phyloP scores from a whole-genome alignment of 176 grass and related monocot species.

The Elymus sibiricus region DNA sequence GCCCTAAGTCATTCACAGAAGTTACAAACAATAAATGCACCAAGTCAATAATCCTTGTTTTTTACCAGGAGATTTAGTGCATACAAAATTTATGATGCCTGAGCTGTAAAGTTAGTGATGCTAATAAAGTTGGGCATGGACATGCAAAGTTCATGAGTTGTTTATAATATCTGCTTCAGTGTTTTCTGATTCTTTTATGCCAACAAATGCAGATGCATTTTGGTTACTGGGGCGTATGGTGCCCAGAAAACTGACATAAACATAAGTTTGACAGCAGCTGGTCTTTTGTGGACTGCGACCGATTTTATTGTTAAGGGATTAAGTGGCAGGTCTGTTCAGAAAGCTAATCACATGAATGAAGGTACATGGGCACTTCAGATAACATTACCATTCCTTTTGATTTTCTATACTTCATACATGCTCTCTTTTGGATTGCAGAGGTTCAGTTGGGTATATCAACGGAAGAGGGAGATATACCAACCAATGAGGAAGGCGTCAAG shows the following conservation, averaged over 20 bases:
- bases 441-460: slow-evolving; percentile 2
- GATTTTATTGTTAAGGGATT: slow-evolving; percentile 97
- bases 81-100: neutral
- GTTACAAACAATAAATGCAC: slow-evolving; percentile 11
- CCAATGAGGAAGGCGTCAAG: slow-evolving; percentile 12
- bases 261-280: slow-evolving; percentile 98
- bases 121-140: neutral
- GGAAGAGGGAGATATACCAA: slow-evolving; percentile 7
- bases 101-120: slow-evolving; percentile 7
- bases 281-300: slow-evolving; percentile 91
- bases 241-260: slow-evolving; percentile 93
- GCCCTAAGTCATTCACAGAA: neutral
- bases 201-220: slow-evolving; percentile 78
- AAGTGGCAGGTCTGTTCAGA: slow-evolving; percentile 48
- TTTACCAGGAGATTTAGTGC: neutral
- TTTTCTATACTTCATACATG: slow-evolving; percentile 27
- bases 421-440: slow-evolving; percentile 41
- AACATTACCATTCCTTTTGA: slow-evolving; percentile 15
- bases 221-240: slow-evolving; percentile 89
- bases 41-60: neutral
- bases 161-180: neutral
- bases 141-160: slow-evolving; percentile 1
- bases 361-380: slow-evolving; percentile 29
- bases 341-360: slow-evolving; percentile 40
- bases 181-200: slow-evolving; percentile 41